Percentiles rank a stretch among this genome's conserved stretches.
Evolutionary conservation across 139 green algal species (phyloP).

Genomic region (Cymbomonas tetramitiformis): DNA sequence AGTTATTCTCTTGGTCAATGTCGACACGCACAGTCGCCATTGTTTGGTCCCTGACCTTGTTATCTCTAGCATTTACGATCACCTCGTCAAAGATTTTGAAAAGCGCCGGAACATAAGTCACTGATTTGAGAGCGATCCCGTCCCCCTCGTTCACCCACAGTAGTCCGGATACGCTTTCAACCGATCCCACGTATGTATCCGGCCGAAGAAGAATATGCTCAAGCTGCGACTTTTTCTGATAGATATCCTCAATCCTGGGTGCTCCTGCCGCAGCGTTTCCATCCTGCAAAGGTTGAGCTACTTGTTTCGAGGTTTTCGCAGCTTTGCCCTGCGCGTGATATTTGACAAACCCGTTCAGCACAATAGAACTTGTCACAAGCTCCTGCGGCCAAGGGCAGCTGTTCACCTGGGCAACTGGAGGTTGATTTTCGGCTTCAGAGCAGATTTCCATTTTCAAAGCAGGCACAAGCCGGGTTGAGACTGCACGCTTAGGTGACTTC

Average conservation of each 20-base stretch:
- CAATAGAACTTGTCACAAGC: too few species aligned
- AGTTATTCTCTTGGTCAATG: conserved; percentile 18
- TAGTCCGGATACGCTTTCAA: conserved; percentile 63
- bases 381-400: too few species aligned
- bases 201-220: conserved; percentile 95
- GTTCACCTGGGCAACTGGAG: too few species aligned
- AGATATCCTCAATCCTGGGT: conserved; percentile 94
- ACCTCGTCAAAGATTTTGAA: conserved; percentile 99
- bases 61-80: conserved; percentile 94
- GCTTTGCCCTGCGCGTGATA: too few species aligned
- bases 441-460: too few species aligned
- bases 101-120: conserved; percentile 77
- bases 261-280: too few species aligned
- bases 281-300: too few species aligned
- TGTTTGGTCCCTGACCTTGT: conserved; percentile 82
- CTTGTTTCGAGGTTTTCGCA: too few species aligned
- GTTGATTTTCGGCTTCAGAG: too few species aligned
- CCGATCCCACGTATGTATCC: conserved; percentile 92
- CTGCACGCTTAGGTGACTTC: too few species aligned
- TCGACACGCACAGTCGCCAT: conserved; percentile 71
- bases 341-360: too few species aligned
- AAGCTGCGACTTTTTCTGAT: conserved; percentile 94
- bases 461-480: too few species aligned
- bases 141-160: conserved; percentile 69
- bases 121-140: conserved; percentile 37